phyloP scores from a whole-genome alignment of 2,329 filamentous ascomycete species.

The Lecanoromycetidae sp. region DNA sequence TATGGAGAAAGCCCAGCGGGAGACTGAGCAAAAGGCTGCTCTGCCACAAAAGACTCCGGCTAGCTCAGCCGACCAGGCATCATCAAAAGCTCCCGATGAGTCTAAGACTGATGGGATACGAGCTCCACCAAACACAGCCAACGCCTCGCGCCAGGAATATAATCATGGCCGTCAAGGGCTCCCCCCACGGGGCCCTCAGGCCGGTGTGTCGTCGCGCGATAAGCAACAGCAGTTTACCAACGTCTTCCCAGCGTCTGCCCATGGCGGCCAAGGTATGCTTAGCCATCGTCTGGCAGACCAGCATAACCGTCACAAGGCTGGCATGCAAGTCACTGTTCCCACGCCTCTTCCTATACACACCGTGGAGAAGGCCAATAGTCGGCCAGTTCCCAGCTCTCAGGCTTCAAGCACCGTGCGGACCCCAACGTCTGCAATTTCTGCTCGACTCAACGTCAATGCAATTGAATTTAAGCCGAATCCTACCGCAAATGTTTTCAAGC shows the following conservation, averaged over 20 bases:
- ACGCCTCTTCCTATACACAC: constrained; percentile 50
- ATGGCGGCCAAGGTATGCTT: constrained; percentile 34
- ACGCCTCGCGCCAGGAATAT: constrained; percentile 35
- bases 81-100: constrained; percentile 35
- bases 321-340: constrained; percentile 33
- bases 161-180: constrained; percentile 31
- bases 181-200: constrained; percentile 36
- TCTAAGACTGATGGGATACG: constrained; percentile 34
- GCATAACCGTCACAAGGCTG: constrained; percentile 31
- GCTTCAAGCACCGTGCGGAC: constrained; percentile 34
- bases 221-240: constrained; percentile 32
- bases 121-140: constrained; percentile 10
- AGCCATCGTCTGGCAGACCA: constrained; percentile 41
- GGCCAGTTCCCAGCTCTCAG: constrained; percentile 39
- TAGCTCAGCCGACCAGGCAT: constrained; percentile 42
- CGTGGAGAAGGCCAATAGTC: constrained; percentile 59
- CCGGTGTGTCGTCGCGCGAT: constrained; percentile 25
- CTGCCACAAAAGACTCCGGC: constrained; percentile 25
- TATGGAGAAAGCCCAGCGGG: constrained; percentile 70
- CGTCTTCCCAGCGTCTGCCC: constrained; percentile 28
- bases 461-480: constrained; percentile 77
- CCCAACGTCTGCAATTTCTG: constrained; percentile 40
- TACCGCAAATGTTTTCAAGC: constrained; percentile 69
- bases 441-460: constrained; percentile 49
- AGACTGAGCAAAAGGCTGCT: constrained; percentile 45